A percentile compares a stretch with the other conserved stretches of the same genome.
Conservation (phyloP, 768 basidiomycete genomes). For the Lactarius hengduanensis region DNA sequence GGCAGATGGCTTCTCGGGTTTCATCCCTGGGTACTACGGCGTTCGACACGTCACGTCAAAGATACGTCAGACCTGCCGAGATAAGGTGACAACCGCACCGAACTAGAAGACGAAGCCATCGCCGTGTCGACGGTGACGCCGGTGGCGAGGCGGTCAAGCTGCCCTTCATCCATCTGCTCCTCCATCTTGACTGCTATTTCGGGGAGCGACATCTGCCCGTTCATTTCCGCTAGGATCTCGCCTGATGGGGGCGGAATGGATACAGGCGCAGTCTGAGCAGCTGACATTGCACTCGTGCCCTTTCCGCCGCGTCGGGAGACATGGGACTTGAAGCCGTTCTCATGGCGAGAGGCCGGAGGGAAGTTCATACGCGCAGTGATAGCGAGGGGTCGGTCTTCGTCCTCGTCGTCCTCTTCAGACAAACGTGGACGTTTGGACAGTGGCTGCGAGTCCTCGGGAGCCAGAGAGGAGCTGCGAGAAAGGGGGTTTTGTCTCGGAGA, state of each 20-base stretch:
- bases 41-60: slow-evolving; percentile 9
- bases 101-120: slow-evolving; percentile 41
- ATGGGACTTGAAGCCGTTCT: slow-evolving; percentile 32
- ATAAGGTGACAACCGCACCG: slow-evolving; percentile 40
- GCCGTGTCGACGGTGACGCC: slow-evolving; percentile 76
- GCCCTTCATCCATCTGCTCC: slow-evolving; percentile 76
- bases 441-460: slow-evolving; percentile 60
- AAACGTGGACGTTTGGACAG: slow-evolving; percentile 37
- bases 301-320: slow-evolving; percentile 50
- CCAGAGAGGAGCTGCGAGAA: slow-evolving; percentile 37
- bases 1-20: slow-evolving; percentile 74
- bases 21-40: slow-evolving; percentile 48
- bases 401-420: slow-evolving; percentile 29
- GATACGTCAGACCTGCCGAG: not conserved
- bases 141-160: slow-evolving; percentile 72
- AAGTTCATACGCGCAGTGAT: slow-evolving; percentile 33
- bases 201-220: slow-evolving; percentile 43
- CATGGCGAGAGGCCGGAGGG: slow-evolving; percentile 22
- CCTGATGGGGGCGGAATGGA: slow-evolving; percentile 44
- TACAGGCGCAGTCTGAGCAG: slow-evolving; percentile 55
- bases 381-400: slow-evolving; percentile 36
- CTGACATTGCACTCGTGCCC: slow-evolving; percentile 56
- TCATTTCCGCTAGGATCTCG: slow-evolving; percentile 40
- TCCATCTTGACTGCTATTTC: slow-evolving; percentile 65
- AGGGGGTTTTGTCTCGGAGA: slow-evolving; percentile 34